Evolutionary conservation across 345 rosid species (phyloP).

Genomic region (Clausena lansium): DNA sequence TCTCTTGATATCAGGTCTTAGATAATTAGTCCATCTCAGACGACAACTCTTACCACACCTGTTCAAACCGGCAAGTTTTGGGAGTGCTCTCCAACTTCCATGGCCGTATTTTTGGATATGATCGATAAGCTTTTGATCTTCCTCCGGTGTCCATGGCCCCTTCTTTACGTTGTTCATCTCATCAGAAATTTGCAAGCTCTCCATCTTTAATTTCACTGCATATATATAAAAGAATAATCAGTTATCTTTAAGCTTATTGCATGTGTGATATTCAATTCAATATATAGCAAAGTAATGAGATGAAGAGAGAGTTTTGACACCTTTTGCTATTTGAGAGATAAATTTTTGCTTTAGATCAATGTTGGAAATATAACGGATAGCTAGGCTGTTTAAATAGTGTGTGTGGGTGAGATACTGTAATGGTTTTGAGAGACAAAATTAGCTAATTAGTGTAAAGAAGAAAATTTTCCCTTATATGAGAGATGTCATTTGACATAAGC

Average conservation of each 20-base stretch:
- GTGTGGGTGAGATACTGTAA: not conserved
- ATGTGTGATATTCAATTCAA: not conserved
- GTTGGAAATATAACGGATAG: conserved; percentile 7
- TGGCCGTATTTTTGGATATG: conserved; percentile 56
- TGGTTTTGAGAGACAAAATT: not conserved
- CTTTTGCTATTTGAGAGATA: conserved; percentile 4
- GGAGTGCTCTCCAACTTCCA: conserved; percentile 85
- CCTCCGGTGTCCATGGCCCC: conserved; percentile 84
- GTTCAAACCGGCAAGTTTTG: conserved; percentile 66
- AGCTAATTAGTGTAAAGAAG: not conserved
- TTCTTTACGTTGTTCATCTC: conserved; percentile 51
- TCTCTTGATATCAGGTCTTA: conserved; percentile 77
- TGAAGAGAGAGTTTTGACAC: not conserved
- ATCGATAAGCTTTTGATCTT: conserved; percentile 52
- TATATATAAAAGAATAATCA: not conserved
- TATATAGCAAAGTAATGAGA: not conserved
- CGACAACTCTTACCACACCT: conserved; percentile 87
- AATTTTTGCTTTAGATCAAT: not conserved
- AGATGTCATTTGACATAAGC: conserved; percentile 8
- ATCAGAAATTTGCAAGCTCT: conserved; percentile 38
- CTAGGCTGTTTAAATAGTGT: conserved; percentile 25
- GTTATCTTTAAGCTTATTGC: not conserved
- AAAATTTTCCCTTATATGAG: not conserved
- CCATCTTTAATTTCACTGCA: conserved; percentile 33
- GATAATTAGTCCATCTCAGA: conserved; percentile 76